Base-by-base conservation (phyloP, 441 rosid species). In the Arabidopsis hybrid region DNA sequence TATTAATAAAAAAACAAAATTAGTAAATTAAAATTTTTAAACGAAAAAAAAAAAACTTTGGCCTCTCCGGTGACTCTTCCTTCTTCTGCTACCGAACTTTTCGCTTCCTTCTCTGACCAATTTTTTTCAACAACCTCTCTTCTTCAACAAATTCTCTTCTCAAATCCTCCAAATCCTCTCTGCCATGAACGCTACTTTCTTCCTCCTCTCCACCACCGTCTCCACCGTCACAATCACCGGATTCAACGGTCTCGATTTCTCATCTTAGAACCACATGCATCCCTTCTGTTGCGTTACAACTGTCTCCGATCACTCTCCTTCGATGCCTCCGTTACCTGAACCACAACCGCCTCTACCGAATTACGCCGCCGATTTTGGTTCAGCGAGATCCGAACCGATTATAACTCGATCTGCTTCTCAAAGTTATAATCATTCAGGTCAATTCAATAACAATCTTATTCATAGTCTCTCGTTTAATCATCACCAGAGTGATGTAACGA, bases 281-380 rank as follows among this genome's bases (percentile, higher is more conserved):
- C 83, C 86, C 4, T 85, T 89, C 70, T 89, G 91, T 68, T 91
- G 93, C 65, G 83, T 87, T 65, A 79, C 94, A 18, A 75, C 96
- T 7, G 82, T 90, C 39, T 74, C 92, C 40, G 88, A 88, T 75
- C 87, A 84, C 67, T 66, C 84, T 57, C 58, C 85, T 43, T 49
- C 89, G 57, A 81, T 73, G 65, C 53, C 78, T 52, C 74, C 82
- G 57, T 70, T 79, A 12, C 71, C 66, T 4, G 79, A 70, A 39
- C 34, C 67, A 3, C 78, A 64, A 56, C 69, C 72, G 69, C 7
- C 78, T 53, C 69, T 74, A 56, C 75, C 79, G 34, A 13, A 62
- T 11, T 3, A 69, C 76, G 49, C 67, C 0, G 29, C 46, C 17
- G 6, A 71, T 3, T 46, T 59, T 13, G 45, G 67, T 70, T 21